Base-by-base conservation (phyloP, 2,329 filamentous ascomycete genomes). In the Cadophora sp. region DNA sequence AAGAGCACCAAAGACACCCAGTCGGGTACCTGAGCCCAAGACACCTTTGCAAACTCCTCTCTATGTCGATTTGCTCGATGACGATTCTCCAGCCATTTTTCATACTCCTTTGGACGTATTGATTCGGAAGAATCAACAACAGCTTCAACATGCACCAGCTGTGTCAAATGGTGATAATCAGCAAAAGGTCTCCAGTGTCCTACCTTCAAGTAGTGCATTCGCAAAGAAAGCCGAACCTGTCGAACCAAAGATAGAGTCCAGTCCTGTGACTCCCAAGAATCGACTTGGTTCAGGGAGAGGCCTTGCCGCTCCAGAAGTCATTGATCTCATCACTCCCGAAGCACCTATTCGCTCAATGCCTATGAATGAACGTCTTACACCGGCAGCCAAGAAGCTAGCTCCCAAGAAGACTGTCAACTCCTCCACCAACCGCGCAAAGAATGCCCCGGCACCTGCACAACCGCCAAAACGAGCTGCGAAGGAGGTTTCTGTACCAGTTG, bases 281-380 rank as follows among this genome's bases (percentile, higher is more conserved):
- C 61, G 61, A 6, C 8, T 26, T 1, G 12, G 22, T 27, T 64
- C 83, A 82, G 65, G 81, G 79, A 24, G 51, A 64, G 51, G 62
- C n/a, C 26, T 64, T 4, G 40, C 7, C 2, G 29, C 19, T 26
- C 26, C 14, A 34, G 58, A 71, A 26, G 29, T 56, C 11, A 64
- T 62, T 40, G 64, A 68, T 59, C 68, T 68, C 26, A 29, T 46
- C 37, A 64, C 67, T 11, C 69, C 68, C 0, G 62, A 61, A 40
- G 22, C 53, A 8, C 22, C 81, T 69, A 40, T 58, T 19, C 68
- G 53, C 16, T 67, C 64, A 22, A 27, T 62, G 11, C 86, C 82
- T 22, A 91, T 81, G 58, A 92, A 85, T 7, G 65, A 73, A 4
- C 67, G 70, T 4, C n/a, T 67, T 1, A 16, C 51, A 3, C 61